Evolutionary conservation across 495 filamentous ascomycete genomes (phyloP).

Genomic region (Friedmanniomyces endolithicus): DNA sequence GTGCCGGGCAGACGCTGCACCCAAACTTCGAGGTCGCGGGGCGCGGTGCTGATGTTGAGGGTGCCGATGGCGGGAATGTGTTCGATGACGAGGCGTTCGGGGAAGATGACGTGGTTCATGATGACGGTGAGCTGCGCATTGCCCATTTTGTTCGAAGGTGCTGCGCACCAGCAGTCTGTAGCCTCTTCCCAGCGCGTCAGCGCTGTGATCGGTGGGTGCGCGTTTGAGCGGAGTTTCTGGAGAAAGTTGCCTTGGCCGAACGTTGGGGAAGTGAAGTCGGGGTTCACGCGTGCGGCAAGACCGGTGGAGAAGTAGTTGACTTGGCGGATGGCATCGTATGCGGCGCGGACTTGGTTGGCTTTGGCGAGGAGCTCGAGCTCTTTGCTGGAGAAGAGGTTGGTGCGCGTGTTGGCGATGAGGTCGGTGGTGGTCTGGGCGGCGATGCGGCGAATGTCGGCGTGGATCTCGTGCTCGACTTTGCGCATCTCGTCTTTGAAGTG

Average conservation of each 20-base stretch:
- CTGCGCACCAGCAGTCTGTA: constrained; percentile 57
- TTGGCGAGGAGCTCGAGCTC: constrained; percentile 15
- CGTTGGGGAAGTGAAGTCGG: constrained; percentile 24
- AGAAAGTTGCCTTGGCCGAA: constrained; percentile 1
- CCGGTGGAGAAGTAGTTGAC: constrained; percentile 29
- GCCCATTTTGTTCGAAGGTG: constrained; percentile 15
- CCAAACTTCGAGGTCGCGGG: constrained; percentile 51
- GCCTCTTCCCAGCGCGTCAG: constrained; percentile 46
- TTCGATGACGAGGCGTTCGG: constrained; percentile 48
- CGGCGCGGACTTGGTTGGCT: constrained; percentile 20
- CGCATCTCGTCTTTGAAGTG: constrained; percentile 6
- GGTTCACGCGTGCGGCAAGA: constrained; percentile 24
- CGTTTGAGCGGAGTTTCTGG: too few relatives aligned
- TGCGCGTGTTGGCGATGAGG: not conserved
- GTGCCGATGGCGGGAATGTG: constrained; percentile 44
- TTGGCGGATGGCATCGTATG: constrained; percentile 13
- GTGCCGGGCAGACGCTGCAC: constrained; percentile 26
- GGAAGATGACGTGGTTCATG: constrained; percentile 37
- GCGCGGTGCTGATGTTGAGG: constrained; percentile 43
- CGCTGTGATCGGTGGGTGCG: constrained; percentile 31
- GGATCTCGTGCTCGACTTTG: not conserved
- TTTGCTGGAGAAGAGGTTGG: not conserved
- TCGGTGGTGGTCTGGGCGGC: not conserved
- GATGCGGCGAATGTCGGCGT: not conserved
- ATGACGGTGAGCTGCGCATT: constrained; percentile 38